Base-by-base conservation (phyloP, 2,329 filamentous ascomycete genomes). In the Lecanicillium sp. region DNA sequence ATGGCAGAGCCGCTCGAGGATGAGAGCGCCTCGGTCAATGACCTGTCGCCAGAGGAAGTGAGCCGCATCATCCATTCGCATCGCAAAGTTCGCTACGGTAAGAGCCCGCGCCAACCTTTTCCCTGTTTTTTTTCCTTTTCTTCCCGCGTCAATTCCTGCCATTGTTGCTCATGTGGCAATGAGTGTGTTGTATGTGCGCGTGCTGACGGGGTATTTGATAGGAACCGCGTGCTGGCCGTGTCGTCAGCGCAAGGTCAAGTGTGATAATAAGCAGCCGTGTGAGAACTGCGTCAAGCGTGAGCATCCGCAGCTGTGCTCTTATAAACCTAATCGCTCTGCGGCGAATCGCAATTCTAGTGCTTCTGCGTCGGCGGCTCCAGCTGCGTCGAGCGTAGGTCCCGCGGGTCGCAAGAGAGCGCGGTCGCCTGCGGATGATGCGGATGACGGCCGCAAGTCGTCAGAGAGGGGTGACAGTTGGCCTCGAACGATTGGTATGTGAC, bases 61-160 rank as follows among this genome's bases (percentile, higher is more conserved):
- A 81, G 66, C 54, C 74, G 76, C 50, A 81, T 82, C 60, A 81
- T 82, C 48, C 77, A 81, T 55, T 80, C 76, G 37, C 78, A 81
- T 54, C 73, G 78, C 48, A 82, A 82, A 58, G 78, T 82, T 41
- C 71, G 78, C 52, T 81, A 82, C 58, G 78, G 77, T 80, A 67
- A 55, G 75, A n/a, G n/a, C n/a, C 64, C 15, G 6, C 22, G 22
- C 22, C 22, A 25, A 7, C 22, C 11, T 25, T 25, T 25, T 11
- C 11, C 22, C 22, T 11, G 22, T 11, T 11, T 11, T 25, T 25
- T 25, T 25, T 11, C 22, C 11, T 25, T 6, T 25, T 25, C 22
- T 11, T 25, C 22, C 11, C 22, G 22, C n/a, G n/a, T n/a, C n/a
- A 9, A 22, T 18, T 15, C 9, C 28, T 28, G 20, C 27, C 18